A percentile compares a stretch with the other conserved stretches of the same genome.
These are phyloP conservation scores for Boechera retrofracta DNA, from an alignment of 345 rosid genomes.

Conservation along the genomic window DNA sequence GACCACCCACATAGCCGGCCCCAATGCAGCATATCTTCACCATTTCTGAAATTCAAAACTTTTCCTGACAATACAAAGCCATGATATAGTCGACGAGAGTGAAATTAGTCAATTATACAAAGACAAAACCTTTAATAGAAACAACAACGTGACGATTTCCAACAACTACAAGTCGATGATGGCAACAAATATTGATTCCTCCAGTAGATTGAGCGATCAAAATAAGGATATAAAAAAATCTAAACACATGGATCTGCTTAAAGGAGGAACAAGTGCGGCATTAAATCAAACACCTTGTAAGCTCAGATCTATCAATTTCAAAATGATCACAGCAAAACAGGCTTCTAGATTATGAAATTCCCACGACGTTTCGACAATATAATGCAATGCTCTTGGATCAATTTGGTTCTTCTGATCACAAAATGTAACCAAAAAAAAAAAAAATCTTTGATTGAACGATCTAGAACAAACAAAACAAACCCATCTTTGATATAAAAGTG, in stretches of 20 bases:
- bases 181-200: no score
- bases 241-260: neutral
- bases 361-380: neutral
- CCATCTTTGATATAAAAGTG: neutral
- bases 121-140: slow-evolving; percentile 1
- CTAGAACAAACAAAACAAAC: slow-evolving; percentile 3
- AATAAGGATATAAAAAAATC: neutral
- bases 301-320: slow-evolving; percentile 25
- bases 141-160: slow-evolving; percentile 13
- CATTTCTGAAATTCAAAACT: slow-evolving; percentile 42
- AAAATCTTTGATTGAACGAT: neutral
- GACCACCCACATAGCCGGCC: slow-evolving; percentile 80
- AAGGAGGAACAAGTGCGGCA: neutral
- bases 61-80: slow-evolving; percentile 1
- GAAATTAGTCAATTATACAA: neutral
- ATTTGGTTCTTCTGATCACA: neutral
- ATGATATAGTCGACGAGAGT: neutral
- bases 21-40: slow-evolving; percentile 85
- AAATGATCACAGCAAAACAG: neutral
- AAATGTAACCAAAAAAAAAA: neutral
- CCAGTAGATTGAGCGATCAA: neutral
- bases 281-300: slow-evolving; percentile 30
- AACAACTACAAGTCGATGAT: neutral
- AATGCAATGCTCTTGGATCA: slow-evolving; percentile 3
- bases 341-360: neutral